Evolutionary conservation across 1,139 yeast genomes (phyloP).

Genomic region (Nakaseomyces glabratus): DNA sequence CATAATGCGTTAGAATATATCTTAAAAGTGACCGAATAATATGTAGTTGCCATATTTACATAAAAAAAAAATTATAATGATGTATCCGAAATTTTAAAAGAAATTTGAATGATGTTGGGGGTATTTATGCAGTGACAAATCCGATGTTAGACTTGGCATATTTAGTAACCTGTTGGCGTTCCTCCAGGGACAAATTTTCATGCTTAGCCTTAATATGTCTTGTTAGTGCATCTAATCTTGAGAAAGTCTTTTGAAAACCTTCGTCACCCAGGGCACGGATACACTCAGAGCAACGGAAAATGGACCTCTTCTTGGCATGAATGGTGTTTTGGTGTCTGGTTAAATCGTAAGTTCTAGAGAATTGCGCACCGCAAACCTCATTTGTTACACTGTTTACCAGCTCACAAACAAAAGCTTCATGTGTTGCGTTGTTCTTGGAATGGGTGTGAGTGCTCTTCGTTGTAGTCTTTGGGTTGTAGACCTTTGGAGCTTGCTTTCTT

Average conservation of each 20-base stretch:
- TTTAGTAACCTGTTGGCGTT: slow-evolving; percentile 61
- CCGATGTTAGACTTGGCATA: slow-evolving; percentile 70
- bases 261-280: slow-evolving; percentile 42
- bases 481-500: slow-evolving; percentile 1
- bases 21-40: slow-evolving; percentile 4
- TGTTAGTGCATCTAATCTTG: slow-evolving; percentile 89
- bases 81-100: not conserved
- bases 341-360: slow-evolving; percentile 89
- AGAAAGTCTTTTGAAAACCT: slow-evolving; percentile 59
- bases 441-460: slow-evolving; percentile 4
- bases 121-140: slow-evolving; percentile 32
- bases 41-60: not conserved
- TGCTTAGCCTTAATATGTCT: slow-evolving; percentile 90
- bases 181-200: slow-evolving; percentile 51
- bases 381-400: slow-evolving; percentile 54
- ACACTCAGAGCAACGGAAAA: slow-evolving; percentile 81
- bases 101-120: not conserved
- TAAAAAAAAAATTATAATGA: slow-evolving; percentile 1
- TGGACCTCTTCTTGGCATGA: slow-evolving; percentile 79
- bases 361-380: slow-evolving; percentile 65
- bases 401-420: slow-evolving; percentile 47
- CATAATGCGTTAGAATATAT: slow-evolving; percentile 5
- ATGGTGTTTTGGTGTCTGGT: slow-evolving; percentile 94
- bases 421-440: slow-evolving; percentile 13
- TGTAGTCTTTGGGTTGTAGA: slow-evolving; percentile 1